These are phyloP conservation scores for Diaporthe sp. DNA, from an alignment of 2,329 filamentous ascomycete species.

Conservation along the genomic window DNA sequence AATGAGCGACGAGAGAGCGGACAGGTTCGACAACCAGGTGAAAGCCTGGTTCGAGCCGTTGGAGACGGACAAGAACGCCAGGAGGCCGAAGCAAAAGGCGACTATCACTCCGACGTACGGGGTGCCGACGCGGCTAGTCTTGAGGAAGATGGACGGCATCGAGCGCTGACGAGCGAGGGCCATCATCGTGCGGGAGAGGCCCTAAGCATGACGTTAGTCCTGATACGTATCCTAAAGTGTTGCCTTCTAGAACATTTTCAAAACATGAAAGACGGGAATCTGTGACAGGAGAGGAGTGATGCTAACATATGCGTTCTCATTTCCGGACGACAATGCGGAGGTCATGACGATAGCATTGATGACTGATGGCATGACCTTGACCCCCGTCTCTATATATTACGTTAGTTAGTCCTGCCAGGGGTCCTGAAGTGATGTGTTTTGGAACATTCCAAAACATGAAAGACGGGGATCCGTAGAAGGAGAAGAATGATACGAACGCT, in stretches of 20 bases:
- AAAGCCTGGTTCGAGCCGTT: constrained; percentile 58
- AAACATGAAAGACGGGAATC: no score
- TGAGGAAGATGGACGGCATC: constrained; percentile 60
- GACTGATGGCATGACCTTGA: constrained; percentile 58
- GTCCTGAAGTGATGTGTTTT: no score
- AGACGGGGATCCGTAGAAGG: no score
- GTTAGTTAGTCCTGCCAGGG: no score
- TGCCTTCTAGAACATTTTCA: no score
- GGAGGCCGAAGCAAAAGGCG: constrained; percentile 53
- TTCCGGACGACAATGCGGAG: no score
- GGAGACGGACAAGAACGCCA: constrained; percentile 60
- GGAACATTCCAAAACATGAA: no score
- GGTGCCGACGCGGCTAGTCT: constrained; percentile 60
- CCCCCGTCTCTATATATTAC: constrained; percentile 60
- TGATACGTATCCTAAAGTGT: no score
- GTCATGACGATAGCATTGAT: constrained; percentile 66
- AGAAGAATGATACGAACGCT: no score
- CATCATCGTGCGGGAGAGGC: constrained; percentile 62
- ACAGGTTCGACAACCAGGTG: constrained; percentile 66
- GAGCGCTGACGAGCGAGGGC: constrained; percentile 62
- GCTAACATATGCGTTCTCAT: constrained; percentile 56
- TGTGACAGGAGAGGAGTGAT: no score
- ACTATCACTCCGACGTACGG: constrained; percentile 58
- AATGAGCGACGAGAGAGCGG: constrained; percentile 52
- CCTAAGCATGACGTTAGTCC: no score